Evolutionary conservation across 257 asterid genomes (phyloP).

Genomic region (Penstemon newberryi): DNA sequence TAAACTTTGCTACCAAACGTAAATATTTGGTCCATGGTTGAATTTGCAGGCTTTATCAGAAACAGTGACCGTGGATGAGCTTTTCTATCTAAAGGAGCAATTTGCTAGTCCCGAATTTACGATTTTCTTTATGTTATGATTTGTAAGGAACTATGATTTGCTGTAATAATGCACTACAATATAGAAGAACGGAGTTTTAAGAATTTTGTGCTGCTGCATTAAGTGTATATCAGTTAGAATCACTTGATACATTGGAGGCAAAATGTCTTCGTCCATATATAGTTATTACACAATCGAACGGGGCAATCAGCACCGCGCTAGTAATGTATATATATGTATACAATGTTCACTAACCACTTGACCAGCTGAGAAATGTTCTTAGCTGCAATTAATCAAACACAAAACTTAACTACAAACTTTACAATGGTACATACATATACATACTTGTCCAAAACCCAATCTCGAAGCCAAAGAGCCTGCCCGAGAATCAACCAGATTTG

Average conservation of each 20-base stretch:
- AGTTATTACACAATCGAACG: too few relatives aligned
- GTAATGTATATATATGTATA: too few relatives aligned
- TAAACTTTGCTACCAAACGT: too few relatives aligned
- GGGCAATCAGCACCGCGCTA: too few relatives aligned
- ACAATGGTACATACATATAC: constrained; percentile 33
- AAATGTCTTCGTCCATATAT: too few relatives aligned
- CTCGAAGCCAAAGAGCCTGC: constrained; percentile 14
- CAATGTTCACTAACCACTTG: too few relatives aligned
- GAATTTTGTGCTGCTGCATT: constrained; percentile 81
- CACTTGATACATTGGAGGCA: constrained; percentile 70
- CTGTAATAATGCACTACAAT: constrained; percentile 66
- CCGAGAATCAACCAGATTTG: too few relatives aligned
- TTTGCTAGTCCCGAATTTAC: constrained; percentile 69
- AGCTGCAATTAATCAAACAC: constrained; percentile 30
- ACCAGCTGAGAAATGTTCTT: constrained; percentile 34
- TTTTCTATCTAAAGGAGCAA: constrained; percentile 71
- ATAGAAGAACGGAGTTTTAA: constrained; percentile 93
- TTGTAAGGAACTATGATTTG: not conserved
- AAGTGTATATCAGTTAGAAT: constrained; percentile 83
- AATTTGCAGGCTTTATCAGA: constrained; percentile 68
- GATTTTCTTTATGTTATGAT: constrained; percentile 49
- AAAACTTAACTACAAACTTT: constrained; percentile 35
- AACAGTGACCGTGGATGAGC: constrained; percentile 67
- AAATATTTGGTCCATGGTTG: constrained; percentile 7
- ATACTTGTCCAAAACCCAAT: not conserved